Evolutionary conservation across 1,284 basidiomycete genomes (phyloP).

Genomic region (Fomitopsis schrenkii): DNA sequence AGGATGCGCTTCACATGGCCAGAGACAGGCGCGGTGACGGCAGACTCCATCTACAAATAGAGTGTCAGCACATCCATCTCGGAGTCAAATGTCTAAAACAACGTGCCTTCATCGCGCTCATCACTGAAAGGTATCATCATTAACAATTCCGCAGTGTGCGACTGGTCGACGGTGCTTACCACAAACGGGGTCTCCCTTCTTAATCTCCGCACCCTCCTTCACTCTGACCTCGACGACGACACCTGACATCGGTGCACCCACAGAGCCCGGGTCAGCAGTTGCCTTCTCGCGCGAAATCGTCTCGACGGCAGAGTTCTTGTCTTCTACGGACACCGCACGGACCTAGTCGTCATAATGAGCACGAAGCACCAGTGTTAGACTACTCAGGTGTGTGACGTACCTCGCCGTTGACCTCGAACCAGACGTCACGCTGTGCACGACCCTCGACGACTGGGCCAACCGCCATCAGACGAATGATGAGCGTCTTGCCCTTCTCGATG

Average conservation of each 20-base stretch:
- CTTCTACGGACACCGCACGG: slow-evolving; percentile 91
- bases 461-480: slow-evolving; percentile 96
- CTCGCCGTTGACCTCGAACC: slow-evolving; percentile 98
- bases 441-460: slow-evolving; percentile 91
- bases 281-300: slow-evolving; percentile 94
- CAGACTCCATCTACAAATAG: slow-evolving; percentile 83
- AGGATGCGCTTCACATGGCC: slow-evolving; percentile 92
- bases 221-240: slow-evolving; percentile 98
- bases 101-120: slow-evolving; percentile 88
- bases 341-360: slow-evolving; percentile 40
- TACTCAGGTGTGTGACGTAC: slow-evolving; percentile 33
- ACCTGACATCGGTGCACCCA: slow-evolving; percentile 96
- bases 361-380: not conserved
- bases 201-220: slow-evolving; percentile 95
- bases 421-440: slow-evolving; percentile 92
- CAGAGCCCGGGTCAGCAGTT: slow-evolving; percentile 87
- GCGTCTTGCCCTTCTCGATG: slow-evolving; percentile 96
- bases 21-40: slow-evolving; percentile 92
- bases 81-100: slow-evolving; percentile 12
- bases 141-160: slow-evolving; percentile 3
- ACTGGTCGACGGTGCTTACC: slow-evolving; percentile 40
- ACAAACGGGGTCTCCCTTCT: slow-evolving; percentile 93
- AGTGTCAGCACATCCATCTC: slow-evolving; percentile 11
- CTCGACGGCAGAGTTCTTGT: slow-evolving; percentile 95
- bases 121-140: slow-evolving; percentile 39